phyloP scores from a whole-genome alignment of 805 yeast species.

The Spathaspora gorwiae region DNA sequence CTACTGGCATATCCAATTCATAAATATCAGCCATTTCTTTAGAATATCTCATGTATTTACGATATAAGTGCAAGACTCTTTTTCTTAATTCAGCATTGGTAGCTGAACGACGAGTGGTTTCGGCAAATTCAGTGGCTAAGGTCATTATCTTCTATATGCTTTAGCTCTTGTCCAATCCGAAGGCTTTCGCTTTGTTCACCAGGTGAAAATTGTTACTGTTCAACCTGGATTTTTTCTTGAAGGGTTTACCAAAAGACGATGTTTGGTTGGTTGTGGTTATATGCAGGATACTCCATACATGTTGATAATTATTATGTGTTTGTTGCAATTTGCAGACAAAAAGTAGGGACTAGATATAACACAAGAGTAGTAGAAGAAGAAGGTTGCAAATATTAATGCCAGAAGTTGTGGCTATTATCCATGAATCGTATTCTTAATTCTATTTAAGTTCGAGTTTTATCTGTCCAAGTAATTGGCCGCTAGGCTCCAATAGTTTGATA shows the following conservation, averaged over 20 bases:
- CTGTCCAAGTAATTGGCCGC: conserved; percentile 25
- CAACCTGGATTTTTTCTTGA: too few relatives aligned
- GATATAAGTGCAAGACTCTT: conserved; percentile 66
- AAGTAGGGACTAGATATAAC: too few relatives aligned
- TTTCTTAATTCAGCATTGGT: conserved; percentile 56
- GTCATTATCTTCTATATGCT: conserved; percentile 37
- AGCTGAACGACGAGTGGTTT: conserved; percentile 65
- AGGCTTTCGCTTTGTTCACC: too few relatives aligned
- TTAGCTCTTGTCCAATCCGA: too few relatives aligned
- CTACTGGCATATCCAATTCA: conserved; percentile 72
- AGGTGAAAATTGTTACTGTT: too few relatives aligned
- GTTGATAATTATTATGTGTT: too few relatives aligned
- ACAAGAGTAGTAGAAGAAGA: too few relatives aligned
- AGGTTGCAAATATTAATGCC: too few relatives aligned
- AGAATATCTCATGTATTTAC: conserved; percentile 63
- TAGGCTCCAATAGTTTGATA: conserved; percentile 46
- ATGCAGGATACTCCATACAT: not conserved
- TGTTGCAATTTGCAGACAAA: too few relatives aligned
- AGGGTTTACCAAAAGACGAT: not conserved
- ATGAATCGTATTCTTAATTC: not conserved
- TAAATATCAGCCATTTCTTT: conserved; percentile 59
- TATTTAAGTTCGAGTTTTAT: conserved; percentile 7
- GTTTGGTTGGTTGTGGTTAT: conserved; percentile 7
- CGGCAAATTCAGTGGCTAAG: conserved; percentile 78
- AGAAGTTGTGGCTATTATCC: too few relatives aligned